Conservation (phyloP, 169 alveolate genomes). For the Perkinsus chesapeaki region DNA sequence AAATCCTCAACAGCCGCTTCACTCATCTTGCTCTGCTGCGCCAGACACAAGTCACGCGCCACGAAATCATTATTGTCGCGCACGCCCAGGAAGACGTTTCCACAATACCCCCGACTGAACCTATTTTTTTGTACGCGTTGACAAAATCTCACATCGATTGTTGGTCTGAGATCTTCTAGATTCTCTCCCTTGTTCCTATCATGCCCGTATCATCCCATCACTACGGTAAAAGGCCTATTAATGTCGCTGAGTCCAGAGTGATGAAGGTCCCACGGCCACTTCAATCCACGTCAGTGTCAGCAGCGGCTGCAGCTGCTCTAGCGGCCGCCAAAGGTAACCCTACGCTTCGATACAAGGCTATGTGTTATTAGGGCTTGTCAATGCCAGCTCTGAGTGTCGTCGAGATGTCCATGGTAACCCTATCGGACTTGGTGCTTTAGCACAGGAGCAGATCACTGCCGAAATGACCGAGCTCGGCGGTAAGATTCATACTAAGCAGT, state of each 20-base stretch:
- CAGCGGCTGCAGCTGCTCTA: not conserved
- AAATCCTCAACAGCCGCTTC: no score
- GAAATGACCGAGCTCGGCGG: not conserved
- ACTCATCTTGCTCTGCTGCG: no score
- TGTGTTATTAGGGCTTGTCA: not conserved
- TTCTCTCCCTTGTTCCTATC: no score
- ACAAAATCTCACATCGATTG: no score
- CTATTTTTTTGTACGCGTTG: no score
- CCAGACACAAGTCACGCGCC: not conserved
- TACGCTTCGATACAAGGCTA: not conserved
- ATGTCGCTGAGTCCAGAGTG: no score
- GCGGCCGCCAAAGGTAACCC: not conserved
- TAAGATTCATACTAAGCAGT: not conserved
- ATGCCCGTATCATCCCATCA: no score
- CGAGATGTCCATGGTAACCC: not conserved
- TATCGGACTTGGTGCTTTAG: not conserved
- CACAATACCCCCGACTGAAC: no score
- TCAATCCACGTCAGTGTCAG: not conserved
- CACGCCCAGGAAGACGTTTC: not conserved
- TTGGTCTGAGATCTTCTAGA: no score
- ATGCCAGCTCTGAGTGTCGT: not conserved
- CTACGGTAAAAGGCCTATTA: no score
- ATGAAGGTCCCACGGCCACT: not conserved
- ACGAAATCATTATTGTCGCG: not conserved
- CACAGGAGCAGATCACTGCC: not conserved